Conservation (phyloP, 2,329 filamentous ascomycete genomes). For the Onygenales sp. region DNA sequence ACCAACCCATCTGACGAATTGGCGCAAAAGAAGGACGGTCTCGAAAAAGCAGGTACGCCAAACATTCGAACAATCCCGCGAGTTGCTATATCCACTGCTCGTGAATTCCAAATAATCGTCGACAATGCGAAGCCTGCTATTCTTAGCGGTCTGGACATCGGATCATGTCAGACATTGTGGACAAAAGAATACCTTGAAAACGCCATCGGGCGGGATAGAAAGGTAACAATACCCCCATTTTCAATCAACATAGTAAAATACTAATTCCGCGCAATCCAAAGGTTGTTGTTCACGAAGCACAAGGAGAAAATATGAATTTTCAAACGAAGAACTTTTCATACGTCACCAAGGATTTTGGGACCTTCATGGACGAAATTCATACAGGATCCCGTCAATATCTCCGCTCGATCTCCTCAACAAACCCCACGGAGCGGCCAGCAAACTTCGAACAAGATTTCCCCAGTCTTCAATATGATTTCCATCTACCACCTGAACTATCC, state of each 20-base stretch:
- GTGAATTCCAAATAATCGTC: conserved; percentile 54
- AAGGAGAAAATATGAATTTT: conserved; percentile 64
- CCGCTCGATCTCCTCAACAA: conserved; percentile 62
- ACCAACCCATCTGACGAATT: neutral
- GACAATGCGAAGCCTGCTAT: conserved; percentile 52
- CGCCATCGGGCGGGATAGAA: conserved; percentile 50
- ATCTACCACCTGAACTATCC: conserved; percentile 52
- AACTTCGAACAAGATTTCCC: conserved; percentile 64
- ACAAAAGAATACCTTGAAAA: conserved; percentile 56
- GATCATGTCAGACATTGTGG: conserved; percentile 59
- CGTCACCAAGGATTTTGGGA: conserved; percentile 54
- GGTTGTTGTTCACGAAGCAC: conserved; percentile 66
- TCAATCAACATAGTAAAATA: conserved; percentile 3
- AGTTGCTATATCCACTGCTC: conserved; percentile 40
- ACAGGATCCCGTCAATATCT: conserved; percentile 61
- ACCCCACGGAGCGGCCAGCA: conserved; percentile 62
- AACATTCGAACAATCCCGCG: conserved; percentile 38
- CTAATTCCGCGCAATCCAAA: conserved; percentile 22
- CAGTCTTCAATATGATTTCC: conserved; percentile 58
- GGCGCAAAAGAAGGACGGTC: neutral
- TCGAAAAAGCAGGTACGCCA: conserved; percentile 6
- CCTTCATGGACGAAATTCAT: conserved; percentile 54
- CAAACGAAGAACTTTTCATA: conserved; percentile 76
- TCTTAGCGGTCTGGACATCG: conserved; percentile 56
- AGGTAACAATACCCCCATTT: conserved; percentile 36